Percentiles rank a stretch among this genome's conserved stretches.
Conservation (phyloP, 176 grass and related monocot genomes). For the Elymus sibiricus region DNA sequence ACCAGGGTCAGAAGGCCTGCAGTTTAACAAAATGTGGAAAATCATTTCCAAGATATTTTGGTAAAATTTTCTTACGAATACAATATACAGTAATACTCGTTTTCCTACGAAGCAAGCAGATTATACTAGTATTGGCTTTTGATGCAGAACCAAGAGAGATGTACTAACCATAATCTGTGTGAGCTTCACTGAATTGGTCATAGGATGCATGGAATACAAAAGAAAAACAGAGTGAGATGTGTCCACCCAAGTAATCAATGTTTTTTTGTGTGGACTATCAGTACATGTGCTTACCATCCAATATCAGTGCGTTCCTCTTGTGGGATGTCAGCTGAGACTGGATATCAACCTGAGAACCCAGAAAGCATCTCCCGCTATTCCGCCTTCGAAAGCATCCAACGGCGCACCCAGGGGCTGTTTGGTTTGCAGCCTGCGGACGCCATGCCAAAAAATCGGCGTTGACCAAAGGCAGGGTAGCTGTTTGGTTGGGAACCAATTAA, state of each 20-base stretch:
- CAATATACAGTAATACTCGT: too few species aligned
- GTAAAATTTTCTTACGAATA: not conserved
- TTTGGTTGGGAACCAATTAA: too few species aligned
- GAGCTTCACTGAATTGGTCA: slow-evolving; percentile 67
- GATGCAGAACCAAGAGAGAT: not conserved
- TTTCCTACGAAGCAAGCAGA: not conserved
- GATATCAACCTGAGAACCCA: slow-evolving; percentile 87
- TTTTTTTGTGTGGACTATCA: not conserved
- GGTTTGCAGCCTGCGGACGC: too few species aligned
- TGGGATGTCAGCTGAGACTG: slow-evolving; percentile 75
- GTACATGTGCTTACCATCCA: slow-evolving; percentile 53
- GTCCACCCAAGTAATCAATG: not conserved
- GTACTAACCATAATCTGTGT: slow-evolving; percentile 93
- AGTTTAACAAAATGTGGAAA: slow-evolving; percentile 13
- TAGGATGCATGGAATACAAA: slow-evolving; percentile 7
- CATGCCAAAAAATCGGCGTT: too few species aligned
- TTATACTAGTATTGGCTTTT: not conserved
- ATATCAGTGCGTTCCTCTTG: slow-evolving; percentile 62
- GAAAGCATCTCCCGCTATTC: slow-evolving; percentile 58
- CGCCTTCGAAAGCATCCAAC: slow-evolving; percentile 72
- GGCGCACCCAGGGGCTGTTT: too few species aligned
- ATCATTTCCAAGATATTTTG: not conserved
- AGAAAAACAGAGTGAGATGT: slow-evolving; percentile 13
- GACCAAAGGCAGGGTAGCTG: too few species aligned
- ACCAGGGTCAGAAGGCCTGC: slow-evolving; percentile 81